Percentiles rank a stretch among this genome's conserved stretches.
phyloP scores from a whole-genome alignment of 1,284 basidiomycete genomes.

The Vanrija sp. region DNA sequence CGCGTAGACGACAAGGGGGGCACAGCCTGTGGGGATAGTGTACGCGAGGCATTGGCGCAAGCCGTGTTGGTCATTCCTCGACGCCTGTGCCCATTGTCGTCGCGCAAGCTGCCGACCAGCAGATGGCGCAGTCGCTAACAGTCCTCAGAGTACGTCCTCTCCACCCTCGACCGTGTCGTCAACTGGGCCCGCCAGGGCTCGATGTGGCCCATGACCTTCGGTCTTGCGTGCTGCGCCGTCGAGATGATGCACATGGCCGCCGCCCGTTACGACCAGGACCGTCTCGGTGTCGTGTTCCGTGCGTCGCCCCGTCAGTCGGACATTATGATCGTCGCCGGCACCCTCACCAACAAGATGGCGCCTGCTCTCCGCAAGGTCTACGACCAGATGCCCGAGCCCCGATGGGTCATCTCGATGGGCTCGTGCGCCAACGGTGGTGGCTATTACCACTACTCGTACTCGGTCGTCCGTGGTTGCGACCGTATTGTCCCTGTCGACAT shows the following conservation, averaged over 20 bases:
- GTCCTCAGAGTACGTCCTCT: conserved; percentile 83
- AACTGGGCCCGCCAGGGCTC: conserved; percentile 98
- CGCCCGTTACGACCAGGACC: conserved; percentile 97
- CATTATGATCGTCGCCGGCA: conserved; percentile 99
- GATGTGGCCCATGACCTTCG: conserved; percentile 99
- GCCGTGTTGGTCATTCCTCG: too few species aligned
- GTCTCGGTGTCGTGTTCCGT: conserved; percentile 96
- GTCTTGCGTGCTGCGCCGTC: conserved; percentile 96
- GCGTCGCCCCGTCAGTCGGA: conserved; percentile 96
- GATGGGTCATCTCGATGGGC: conserved; percentile 99
- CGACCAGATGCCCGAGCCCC: conserved; percentile 94
- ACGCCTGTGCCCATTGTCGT: too few species aligned
- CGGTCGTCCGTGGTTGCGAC: conserved; percentile 98
- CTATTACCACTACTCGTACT: conserved; percentile 97
- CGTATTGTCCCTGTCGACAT: conserved; percentile 98
- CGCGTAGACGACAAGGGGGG: not conserved
- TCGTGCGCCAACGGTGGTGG: conserved; percentile 98
- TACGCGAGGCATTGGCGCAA: too few species aligned
- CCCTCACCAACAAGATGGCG: conserved; percentile 99
- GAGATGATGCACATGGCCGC: conserved; percentile 96
- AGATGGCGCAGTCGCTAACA: conserved; percentile 5
- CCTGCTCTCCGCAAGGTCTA: conserved; percentile 92
- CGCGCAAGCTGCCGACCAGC: not conserved
- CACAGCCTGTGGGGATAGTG: too few species aligned
- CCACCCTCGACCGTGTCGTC: conserved; percentile 91